phyloP scores from a whole-genome alignment of 2,329 filamentous ascomycete genomes.

The Neopestalotiopsis sp. region DNA sequence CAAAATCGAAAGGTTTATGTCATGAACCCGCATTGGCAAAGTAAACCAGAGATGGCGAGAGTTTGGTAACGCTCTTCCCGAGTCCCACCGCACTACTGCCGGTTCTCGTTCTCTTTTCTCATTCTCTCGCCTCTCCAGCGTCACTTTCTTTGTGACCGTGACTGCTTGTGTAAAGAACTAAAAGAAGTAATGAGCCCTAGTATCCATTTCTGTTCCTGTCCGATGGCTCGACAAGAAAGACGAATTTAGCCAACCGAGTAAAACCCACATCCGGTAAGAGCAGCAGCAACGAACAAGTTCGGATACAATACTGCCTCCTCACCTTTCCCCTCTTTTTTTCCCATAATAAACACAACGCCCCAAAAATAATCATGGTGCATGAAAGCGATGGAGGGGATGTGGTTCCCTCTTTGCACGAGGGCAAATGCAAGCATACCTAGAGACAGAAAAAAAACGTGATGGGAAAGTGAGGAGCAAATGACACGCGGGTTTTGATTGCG shows the following conservation, averaged over 20 bases:
- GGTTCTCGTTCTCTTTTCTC: neutral
- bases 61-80: neutral
- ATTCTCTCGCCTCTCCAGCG: neutral
- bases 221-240: neutral
- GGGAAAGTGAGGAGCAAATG: too few species aligned
- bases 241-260: constrained; percentile 8
- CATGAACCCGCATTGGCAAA: neutral
- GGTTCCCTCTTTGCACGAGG: too few species aligned
- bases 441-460: too few species aligned
- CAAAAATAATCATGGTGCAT: too few species aligned
- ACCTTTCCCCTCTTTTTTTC: neutral
- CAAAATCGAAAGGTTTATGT: neutral
- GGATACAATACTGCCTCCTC: neutral
- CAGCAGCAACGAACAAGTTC: neutral
- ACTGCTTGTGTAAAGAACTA: too few species aligned
- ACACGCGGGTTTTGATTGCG: too few species aligned
- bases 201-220: neutral
- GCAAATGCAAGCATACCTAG: too few species aligned
- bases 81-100: neutral
- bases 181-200: neutral
- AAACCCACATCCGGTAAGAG: constrained; percentile 12
- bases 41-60: neutral
- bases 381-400: too few species aligned
- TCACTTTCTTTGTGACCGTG: too few species aligned
- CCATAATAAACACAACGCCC: neutral